These are phyloP conservation scores for Pseudogymnoascus sp. DNA, from an alignment of 2,329 filamentous ascomycete genomes.

Conservation along the genomic window DNA sequence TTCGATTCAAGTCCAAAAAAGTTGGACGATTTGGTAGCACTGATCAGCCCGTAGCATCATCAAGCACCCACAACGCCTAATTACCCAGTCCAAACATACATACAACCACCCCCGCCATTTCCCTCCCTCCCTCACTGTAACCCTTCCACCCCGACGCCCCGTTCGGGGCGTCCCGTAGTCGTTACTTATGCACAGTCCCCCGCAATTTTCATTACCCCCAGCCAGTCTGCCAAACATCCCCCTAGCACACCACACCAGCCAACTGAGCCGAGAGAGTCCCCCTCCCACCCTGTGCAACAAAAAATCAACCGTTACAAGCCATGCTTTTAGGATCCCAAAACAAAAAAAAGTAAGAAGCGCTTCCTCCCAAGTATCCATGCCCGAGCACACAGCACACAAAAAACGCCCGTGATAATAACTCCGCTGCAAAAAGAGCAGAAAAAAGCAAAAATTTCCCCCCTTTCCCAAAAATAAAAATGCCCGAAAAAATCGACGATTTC, in stretches of 20 bases:
- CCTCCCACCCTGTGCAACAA: neutral
- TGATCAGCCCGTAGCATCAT: conserved; percentile 1
- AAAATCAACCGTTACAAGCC: conserved; percentile 10
- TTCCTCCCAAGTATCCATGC: conserved; percentile 8
- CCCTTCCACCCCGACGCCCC: neutral
- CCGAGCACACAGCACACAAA: neutral
- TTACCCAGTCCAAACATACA: conserved; percentile 6
- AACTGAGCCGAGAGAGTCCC: neutral
- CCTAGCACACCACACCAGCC: neutral
- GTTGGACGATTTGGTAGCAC: neutral
- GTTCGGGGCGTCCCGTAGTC: neutral
- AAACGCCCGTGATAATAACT: neutral
- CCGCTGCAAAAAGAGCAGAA: conserved; percentile 2
- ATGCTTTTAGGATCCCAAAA: conserved; percentile 9
- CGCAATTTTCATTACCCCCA: conserved; percentile 5
- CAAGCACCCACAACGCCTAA: neutral
- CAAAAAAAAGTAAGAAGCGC: neutral
- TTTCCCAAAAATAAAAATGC: neutral
- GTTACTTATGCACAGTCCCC: conserved; percentile 5
- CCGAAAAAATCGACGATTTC: neutral
- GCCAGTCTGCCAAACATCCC: neutral
- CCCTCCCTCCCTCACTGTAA: neutral
- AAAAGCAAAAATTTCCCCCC: neutral
- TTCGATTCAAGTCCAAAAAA: conserved; percentile 6
- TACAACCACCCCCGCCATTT: neutral